phyloP scores from a whole-genome alignment of 495 filamentous ascomycete genomes.

The Penicillium coprophilum region DNA sequence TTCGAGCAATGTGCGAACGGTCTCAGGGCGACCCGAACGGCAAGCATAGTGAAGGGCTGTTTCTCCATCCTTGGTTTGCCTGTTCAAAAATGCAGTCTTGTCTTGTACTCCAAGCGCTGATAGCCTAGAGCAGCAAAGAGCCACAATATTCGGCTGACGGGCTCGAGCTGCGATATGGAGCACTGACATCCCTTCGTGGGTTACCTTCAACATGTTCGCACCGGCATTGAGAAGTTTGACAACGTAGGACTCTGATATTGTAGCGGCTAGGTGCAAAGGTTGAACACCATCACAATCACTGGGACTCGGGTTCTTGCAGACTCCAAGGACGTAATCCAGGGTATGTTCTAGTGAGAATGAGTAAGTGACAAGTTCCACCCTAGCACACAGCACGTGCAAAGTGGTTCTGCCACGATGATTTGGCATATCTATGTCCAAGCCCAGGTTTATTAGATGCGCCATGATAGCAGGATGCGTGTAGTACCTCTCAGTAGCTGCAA shows the following conservation, averaged over 20 bases:
- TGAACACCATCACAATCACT: constrained; percentile 16
- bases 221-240: constrained; percentile 21
- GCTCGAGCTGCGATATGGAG: constrained; percentile 23
- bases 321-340: constrained; percentile 16
- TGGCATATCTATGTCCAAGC: constrained; percentile 16
- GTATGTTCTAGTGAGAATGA: background rate
- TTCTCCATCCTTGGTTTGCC: constrained; percentile 11
- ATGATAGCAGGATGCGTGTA: background rate
- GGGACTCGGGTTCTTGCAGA: constrained; percentile 9
- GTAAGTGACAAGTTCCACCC: background rate
- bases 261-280: constrained; percentile 21
- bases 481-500: background rate
- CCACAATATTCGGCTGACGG: constrained; percentile 17
- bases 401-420: constrained; percentile 18
- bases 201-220: constrained; percentile 13
- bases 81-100: constrained; percentile 15
- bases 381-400: constrained; percentile 13
- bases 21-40: constrained; percentile 21
- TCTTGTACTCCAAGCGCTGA: background rate
- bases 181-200: constrained; percentile 21
- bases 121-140: constrained; percentile 12
- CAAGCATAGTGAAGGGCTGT: constrained; percentile 25
- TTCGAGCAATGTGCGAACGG: constrained; percentile 15
- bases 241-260: constrained; percentile 19
- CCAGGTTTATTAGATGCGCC: constrained; percentile 6